Percentiles rank a stretch among this genome's conserved stretches.
Evolutionary conservation across 495 filamentous ascomycete species (phyloP).

Genomic region (Hyaloscypha bicolor): DNA sequence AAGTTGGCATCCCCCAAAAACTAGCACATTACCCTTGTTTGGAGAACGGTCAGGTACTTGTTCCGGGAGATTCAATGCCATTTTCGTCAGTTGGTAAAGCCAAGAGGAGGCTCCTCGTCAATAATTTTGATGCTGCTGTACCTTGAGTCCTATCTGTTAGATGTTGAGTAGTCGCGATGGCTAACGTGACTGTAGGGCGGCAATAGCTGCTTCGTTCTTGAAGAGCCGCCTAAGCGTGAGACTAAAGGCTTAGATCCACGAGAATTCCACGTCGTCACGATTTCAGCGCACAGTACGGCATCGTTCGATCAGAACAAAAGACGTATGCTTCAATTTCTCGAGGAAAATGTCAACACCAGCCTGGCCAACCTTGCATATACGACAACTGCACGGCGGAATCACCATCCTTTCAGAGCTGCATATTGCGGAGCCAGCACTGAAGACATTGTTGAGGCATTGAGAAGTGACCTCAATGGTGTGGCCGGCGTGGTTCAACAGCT

Average conservation of each 20-base stretch:
- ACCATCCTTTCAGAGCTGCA: slow-evolving; percentile 51
- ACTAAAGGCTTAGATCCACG: slow-evolving; percentile 46
- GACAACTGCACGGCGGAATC: slow-evolving; percentile 74
- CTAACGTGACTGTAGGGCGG: slow-evolving; percentile 43
- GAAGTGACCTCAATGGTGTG: slow-evolving; percentile 1
- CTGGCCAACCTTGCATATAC: slow-evolving; percentile 71
- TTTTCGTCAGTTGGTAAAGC: slow-evolving; percentile 30
- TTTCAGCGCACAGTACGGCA: slow-evolving; percentile 59
- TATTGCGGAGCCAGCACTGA: slow-evolving; percentile 65
- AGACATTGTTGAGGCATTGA: not conserved
- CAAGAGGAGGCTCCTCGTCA: slow-evolving; percentile 41
- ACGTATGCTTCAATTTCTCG: slow-evolving; percentile 38
- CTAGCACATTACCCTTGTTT: slow-evolving; percentile 79
- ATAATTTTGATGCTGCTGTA: slow-evolving; percentile 37
- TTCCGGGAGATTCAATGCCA: slow-evolving; percentile 54
- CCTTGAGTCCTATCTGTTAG: no score
- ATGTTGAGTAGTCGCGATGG: no score
- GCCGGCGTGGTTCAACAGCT: not conserved
- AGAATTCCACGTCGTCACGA: slow-evolving; percentile 52
- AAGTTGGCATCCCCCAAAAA: slow-evolving; percentile 76
- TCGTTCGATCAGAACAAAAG: slow-evolving; percentile 52
- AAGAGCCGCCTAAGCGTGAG: slow-evolving; percentile 49
- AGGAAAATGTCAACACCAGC: slow-evolving; percentile 44
- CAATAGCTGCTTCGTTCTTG: slow-evolving; percentile 62
- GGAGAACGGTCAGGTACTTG: slow-evolving; percentile 70